phyloP scores from a whole-genome alignment of 768 basidiomycete genomes.

The Suillus bovinus region DNA sequence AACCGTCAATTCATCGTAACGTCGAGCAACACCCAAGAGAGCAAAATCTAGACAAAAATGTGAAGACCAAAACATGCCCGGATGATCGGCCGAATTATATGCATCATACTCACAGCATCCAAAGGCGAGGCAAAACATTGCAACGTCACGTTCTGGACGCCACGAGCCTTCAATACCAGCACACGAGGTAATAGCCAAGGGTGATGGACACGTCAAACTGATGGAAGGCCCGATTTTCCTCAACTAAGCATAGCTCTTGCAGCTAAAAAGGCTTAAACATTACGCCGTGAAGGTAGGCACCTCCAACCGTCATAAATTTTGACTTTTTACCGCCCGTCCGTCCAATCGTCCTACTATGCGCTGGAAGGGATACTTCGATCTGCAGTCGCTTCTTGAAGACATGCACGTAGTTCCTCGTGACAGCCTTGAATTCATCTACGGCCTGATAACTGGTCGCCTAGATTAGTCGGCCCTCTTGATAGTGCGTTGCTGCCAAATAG shows the following conservation, averaged over 20 bases:
- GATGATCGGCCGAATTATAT: not conserved
- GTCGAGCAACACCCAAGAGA: not conserved
- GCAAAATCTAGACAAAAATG: not conserved
- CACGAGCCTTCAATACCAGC: conserved; percentile 1
- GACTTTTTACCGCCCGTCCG: not conserved
- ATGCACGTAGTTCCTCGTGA: not conserved
- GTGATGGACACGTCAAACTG: conserved; percentile 6
- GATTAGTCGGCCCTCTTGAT: not conserved
- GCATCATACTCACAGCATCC: not conserved
- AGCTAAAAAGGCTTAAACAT: not conserved
- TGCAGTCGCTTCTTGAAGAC: not conserved
- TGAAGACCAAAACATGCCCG: not conserved
- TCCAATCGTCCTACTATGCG: not conserved
- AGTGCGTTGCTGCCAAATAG: not conserved
- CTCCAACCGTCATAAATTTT: not conserved
- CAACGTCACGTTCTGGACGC: not conserved
- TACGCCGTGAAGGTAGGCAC: not conserved
- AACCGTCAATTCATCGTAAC: not conserved
- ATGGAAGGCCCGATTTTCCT: not conserved
- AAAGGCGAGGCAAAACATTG: not conserved
- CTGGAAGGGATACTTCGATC: not conserved
- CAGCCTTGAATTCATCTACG: not conserved
- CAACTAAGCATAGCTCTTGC: not conserved
- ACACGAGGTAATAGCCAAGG: not conserved
- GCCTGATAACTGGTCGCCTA: not conserved